Percentiles rank a stretch among this genome's conserved stretches.
Conservation (phyloP, 2,329 filamentous ascomycete genomes). For the Penicillium expansum region DNA sequence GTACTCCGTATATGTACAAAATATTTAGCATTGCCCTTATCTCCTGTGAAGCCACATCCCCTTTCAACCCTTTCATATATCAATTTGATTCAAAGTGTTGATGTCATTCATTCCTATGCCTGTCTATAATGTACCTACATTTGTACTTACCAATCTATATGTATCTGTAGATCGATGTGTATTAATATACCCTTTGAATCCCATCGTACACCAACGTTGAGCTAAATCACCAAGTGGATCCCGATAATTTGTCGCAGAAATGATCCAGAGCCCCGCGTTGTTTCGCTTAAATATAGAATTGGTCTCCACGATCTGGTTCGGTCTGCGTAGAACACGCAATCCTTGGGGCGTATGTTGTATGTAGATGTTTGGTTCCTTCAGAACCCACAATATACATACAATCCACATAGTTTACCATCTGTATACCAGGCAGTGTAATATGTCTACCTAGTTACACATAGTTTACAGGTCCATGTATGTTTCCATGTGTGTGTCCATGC, state of each 20-base stretch:
- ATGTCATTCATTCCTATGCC: too few relatives aligned
- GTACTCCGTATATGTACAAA: not conserved
- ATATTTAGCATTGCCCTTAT: not conserved
- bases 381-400: not conserved
- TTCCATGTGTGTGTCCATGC: too few relatives aligned
- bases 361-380: not conserved
- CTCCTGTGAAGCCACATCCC: not conserved
- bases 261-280: slow-evolving; percentile 6
- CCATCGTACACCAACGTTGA: not conserved
- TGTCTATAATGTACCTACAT: not conserved
- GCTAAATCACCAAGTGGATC: slow-evolving; percentile 7
- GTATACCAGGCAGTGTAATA: not conserved
- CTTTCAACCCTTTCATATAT: not conserved
- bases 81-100: not conserved
- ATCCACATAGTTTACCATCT: not conserved
- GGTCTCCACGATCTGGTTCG: not conserved
- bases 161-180: not conserved
- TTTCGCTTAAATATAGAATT: slow-evolving; percentile 16
- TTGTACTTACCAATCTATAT: not conserved
- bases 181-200: not conserved
- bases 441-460: not conserved
- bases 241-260: not conserved
- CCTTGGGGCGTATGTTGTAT: not conserved
- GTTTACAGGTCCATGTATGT: not conserved
- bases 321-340: not conserved